Base-by-base conservation (phyloP, 2,329 filamentous ascomycete species). In the Diaporthe longicolla region DNA sequence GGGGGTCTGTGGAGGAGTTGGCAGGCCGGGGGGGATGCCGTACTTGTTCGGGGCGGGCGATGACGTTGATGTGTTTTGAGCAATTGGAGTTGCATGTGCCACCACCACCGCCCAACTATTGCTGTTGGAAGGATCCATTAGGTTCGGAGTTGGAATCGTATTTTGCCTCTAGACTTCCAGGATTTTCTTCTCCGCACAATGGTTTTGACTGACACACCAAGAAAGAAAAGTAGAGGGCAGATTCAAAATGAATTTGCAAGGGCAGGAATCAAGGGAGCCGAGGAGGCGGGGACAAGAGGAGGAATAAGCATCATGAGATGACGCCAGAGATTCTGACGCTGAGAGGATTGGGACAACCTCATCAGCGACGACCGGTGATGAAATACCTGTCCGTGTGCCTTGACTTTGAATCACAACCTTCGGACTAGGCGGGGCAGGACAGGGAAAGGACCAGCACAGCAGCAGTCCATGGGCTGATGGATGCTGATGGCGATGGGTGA, bases 41-140 rank as follows among this genome's bases (percentile, higher is more conserved):
- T 19, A 43, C 43, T 45, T 58, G 71, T 61, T 48, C 57, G 63
- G 65, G 48, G 35, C 55, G 4, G 45, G 58, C 35, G 74, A 75
- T 75, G 74, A 75, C 73, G 74, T 73, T 66, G 73, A 73, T 58
- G 63, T 55, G 24, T 50, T 43, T 63, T 24, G 32, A 13, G 54
- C n/a, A 59, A 43, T 48, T 45, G 43, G 40, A 11, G 40, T 45
- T 45, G 59, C 43, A 61, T 69, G 65, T 26, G 73, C 37, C 65
- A 35, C 58, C 55, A 58, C 29, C 50, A 58, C 29, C 29, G 35
- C n/a, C n/a, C n/a, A n/a, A n/a, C n/a, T n/a, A 66, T 45, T 43
- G 40, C 15, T 43, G 37, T 65, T 43, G 9, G 37, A 3, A 24
- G 45, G 48, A 21, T 55, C 50, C 57, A 29, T 63, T 55, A 17